Conservation (phyloP, 2,329 filamentous ascomycete species). For the Pseudonectria buxi region DNA sequence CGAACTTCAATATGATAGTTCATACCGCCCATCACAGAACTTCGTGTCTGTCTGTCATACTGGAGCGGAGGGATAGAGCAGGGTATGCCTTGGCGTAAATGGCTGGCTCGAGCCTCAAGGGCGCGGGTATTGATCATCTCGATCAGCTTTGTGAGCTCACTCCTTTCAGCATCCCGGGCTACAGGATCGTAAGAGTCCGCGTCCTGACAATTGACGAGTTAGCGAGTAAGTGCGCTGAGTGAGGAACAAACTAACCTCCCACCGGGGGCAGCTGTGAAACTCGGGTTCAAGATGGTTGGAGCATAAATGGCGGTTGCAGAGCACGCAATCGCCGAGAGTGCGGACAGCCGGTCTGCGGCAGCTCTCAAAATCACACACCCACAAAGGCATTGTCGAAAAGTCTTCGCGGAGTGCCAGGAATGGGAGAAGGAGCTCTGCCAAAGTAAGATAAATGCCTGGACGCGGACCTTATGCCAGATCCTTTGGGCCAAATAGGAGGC, state of each 20-base stretch:
- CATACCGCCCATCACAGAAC: constrained; percentile 37
- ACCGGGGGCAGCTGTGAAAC: constrained; percentile 30
- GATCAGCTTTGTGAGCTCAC: constrained; percentile 29
- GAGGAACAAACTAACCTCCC: constrained; percentile 26
- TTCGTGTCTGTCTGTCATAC: constrained; percentile 28
- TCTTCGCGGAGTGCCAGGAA: constrained; percentile 1
- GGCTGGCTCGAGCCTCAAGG: constrained; percentile 29
- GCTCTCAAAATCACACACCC: constrained; percentile 26
- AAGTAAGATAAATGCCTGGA: constrained; percentile 2
- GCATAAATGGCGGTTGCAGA: constrained; percentile 35
- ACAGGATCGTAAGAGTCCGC: constrained; percentile 27
- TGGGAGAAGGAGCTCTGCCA: constrained; percentile 1
- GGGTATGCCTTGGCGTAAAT: constrained; percentile 27
- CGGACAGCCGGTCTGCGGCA: constrained; percentile 29
- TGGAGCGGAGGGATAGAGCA: constrained; percentile 30
- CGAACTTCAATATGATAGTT: constrained; percentile 37
- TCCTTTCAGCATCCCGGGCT: constrained; percentile 25
- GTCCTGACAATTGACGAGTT: constrained; percentile 23
- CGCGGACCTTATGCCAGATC: neutral
- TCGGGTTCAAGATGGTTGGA: constrained; percentile 23
- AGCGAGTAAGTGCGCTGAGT: constrained; percentile 5
- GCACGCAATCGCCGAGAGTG: constrained; percentile 28
- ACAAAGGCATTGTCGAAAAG: constrained; percentile 23
- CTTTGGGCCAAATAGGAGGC: constrained; percentile 1
- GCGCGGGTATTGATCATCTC: constrained; percentile 28